These are phyloP conservation scores for Cystobasidium tubakii DNA, from an alignment of 768 basidiomycete species.

Conservation along the genomic window DNA sequence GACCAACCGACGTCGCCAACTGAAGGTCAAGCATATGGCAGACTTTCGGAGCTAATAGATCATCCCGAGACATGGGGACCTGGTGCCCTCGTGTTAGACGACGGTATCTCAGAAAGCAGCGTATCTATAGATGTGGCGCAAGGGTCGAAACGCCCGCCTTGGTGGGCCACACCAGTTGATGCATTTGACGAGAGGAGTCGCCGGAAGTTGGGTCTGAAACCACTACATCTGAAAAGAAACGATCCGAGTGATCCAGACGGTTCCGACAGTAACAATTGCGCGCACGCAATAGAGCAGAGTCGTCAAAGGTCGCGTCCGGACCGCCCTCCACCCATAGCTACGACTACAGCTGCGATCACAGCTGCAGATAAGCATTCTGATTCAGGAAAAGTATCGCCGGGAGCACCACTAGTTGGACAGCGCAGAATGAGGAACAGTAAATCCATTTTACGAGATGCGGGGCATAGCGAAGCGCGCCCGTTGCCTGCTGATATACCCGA, in stretches of 20 bases:
- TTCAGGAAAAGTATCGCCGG: neutral
- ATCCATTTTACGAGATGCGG: too few relatives aligned
- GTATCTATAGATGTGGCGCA: neutral
- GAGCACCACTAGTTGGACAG: neutral
- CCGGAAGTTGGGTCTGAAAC: slow-evolving; percentile 20
- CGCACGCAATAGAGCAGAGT: neutral
- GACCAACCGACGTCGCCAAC: neutral
- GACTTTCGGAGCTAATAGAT: too few relatives aligned
- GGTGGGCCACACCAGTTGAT: neutral
- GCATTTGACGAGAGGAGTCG: neutral
- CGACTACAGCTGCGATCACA: neutral
- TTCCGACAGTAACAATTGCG: neutral
- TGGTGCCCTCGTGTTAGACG: slow-evolving; percentile 20
- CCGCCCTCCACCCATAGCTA: neutral
- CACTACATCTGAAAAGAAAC: slow-evolving; percentile 2
- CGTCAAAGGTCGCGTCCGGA: neutral
- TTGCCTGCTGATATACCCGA: slow-evolving; percentile 29
- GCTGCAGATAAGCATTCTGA: neutral
- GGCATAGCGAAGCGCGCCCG: neutral
- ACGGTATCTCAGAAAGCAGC: neutral
- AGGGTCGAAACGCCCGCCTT: neutral
- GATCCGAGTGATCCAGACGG: neutral
- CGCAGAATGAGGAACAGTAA: neutral
- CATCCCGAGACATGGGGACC: slow-evolving; percentile 22
- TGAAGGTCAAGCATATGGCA: too few relatives aligned